phyloP scores from a whole-genome alignment of 2,329 filamentous ascomycete species.

The Aspergillus unguis region DNA sequence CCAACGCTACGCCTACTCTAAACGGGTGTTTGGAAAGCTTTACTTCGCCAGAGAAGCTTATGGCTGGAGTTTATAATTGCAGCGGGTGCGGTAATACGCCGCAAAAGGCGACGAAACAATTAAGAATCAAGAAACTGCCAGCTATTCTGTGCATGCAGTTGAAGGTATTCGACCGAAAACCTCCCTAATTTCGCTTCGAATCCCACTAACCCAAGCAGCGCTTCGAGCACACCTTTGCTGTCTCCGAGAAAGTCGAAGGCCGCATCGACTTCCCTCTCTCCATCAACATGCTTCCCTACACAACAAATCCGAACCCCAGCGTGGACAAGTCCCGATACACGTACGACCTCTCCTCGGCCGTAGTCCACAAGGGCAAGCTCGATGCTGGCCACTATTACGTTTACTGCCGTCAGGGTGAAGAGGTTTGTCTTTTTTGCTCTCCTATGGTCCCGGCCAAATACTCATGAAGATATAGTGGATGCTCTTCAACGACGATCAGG shows the following conservation, averaged over 20 bases:
- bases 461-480: slow-evolving; percentile 65
- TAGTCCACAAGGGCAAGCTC: slow-evolving; percentile 90
- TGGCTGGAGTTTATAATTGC: slow-evolving; percentile 78
- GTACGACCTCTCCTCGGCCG: slow-evolving; percentile 84
- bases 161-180: slow-evolving; percentile 59
- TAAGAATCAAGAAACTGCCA: slow-evolving; percentile 78
- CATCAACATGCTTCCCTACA: slow-evolving; percentile 88
- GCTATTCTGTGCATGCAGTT: slow-evolving; percentile 89
- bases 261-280: slow-evolving; percentile 80
- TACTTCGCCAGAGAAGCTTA: slow-evolving; percentile 73
- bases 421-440: slow-evolving; percentile 45
- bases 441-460: neutral
- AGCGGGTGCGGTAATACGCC: slow-evolving; percentile 68
- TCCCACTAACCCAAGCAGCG: slow-evolving; percentile 40
- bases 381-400: slow-evolving; percentile 89
- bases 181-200: neutral
- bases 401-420: slow-evolving; percentile 78
- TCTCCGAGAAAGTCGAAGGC: slow-evolving; percentile 82
- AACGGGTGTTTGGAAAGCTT: slow-evolving; percentile 82
- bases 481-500: slow-evolving; percentile 91
- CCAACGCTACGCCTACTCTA: slow-evolving; percentile 53
- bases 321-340: slow-evolving; percentile 56
- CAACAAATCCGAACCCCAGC: slow-evolving; percentile 56
- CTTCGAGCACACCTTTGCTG: slow-evolving; percentile 73
- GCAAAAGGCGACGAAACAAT: slow-evolving; percentile 77